Percentiles rank a stretch among this genome's conserved stretches.
These are phyloP conservation scores for Trematosphaeria pertusa DNA, from an alignment of 2,329 filamentous ascomycete species.

Conservation along the genomic window DNA sequence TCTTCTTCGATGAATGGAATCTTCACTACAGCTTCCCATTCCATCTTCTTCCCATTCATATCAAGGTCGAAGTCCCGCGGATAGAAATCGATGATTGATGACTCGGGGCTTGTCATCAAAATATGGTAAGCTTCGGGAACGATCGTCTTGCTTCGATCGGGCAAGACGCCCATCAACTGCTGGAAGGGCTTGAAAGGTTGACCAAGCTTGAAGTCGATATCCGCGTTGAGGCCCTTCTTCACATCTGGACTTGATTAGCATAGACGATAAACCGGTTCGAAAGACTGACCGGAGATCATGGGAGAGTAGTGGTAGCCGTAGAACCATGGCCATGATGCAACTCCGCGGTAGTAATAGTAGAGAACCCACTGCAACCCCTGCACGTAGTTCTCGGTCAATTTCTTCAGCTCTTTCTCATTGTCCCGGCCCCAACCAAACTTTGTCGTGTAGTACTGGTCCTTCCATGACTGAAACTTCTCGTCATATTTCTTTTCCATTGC, in stretches of 20 bases:
- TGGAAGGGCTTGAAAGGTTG: slow-evolving; percentile 95
- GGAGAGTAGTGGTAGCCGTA: slow-evolving; percentile 97
- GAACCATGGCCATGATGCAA: slow-evolving; percentile 98
- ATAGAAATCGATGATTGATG: slow-evolving; percentile 97
- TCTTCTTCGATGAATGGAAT: slow-evolving; percentile 98
- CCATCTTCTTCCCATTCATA: slow-evolving; percentile 99
- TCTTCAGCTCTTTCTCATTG: slow-evolving; percentile 79
- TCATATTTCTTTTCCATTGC: slow-evolving; percentile 87
- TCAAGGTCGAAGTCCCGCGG: slow-evolving; percentile 95
- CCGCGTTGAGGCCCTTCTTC: slow-evolving; percentile 81
- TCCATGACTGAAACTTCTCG: slow-evolving; percentile 89
- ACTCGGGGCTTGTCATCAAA: slow-evolving; percentile 88
- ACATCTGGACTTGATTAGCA: too few relatives aligned
- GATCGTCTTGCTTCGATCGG: slow-evolving; percentile 96
- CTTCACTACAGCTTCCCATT: slow-evolving; percentile 99
- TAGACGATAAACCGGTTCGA: too few relatives aligned
- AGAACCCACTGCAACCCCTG: slow-evolving; percentile 98
- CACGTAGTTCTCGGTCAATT: slow-evolving; percentile 93
- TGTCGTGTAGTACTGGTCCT: slow-evolving; percentile 87
- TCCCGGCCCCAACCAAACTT: slow-evolving; percentile 92
- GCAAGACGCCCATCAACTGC: slow-evolving; percentile 97
- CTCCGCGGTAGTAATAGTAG: slow-evolving; percentile 96
- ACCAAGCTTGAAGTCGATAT: slow-evolving; percentile 91
- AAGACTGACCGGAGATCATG: slow-evolving; percentile 95
- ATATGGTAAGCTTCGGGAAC: slow-evolving; percentile 87